Percentiles rank a stretch among this genome's conserved stretches.
Conservation (phyloP, 257 asterid genomes). For the Eucommia ulmoides region DNA sequence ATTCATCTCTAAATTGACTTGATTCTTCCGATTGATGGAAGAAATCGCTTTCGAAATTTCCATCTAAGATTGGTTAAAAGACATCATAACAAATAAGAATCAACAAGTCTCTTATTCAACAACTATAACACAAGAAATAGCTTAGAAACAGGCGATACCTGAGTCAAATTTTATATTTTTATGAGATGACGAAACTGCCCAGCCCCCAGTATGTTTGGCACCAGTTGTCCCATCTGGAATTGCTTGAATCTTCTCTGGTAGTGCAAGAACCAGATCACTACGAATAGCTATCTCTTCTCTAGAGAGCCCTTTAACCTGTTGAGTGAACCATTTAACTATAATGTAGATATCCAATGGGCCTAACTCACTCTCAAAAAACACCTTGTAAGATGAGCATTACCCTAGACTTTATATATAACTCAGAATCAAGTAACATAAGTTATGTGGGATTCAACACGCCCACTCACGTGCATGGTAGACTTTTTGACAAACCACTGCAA, state of each 20-base stretch:
- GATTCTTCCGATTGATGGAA: slow-evolving; percentile 59
- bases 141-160: slow-evolving; percentile 19
- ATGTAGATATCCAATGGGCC: neutral
- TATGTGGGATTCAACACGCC: neutral
- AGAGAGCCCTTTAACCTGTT: slow-evolving; percentile 67
- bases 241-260: slow-evolving; percentile 56
- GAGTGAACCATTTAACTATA: neutral
- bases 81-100: neutral
- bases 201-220: slow-evolving; percentile 29
- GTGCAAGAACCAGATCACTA: slow-evolving; percentile 50
- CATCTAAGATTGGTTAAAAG: slow-evolving; percentile 28
- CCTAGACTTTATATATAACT: neutral
- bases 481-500: neutral
- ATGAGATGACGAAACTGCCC: slow-evolving; percentile 45
- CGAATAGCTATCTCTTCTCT: slow-evolving; percentile 62
- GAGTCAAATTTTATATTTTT: slow-evolving; percentile 55
- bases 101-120: neutral
- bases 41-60: slow-evolving; percentile 33
- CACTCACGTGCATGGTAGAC: neutral
- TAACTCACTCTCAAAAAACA: too few species aligned
- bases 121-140: neutral
- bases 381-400: too few species aligned
- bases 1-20: slow-evolving; percentile 57
- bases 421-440: neutral
- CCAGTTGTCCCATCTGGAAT: slow-evolving; percentile 47